Base-by-base conservation (phyloP, 306 rosid genomes). In the Fagus sylvatica region DNA sequence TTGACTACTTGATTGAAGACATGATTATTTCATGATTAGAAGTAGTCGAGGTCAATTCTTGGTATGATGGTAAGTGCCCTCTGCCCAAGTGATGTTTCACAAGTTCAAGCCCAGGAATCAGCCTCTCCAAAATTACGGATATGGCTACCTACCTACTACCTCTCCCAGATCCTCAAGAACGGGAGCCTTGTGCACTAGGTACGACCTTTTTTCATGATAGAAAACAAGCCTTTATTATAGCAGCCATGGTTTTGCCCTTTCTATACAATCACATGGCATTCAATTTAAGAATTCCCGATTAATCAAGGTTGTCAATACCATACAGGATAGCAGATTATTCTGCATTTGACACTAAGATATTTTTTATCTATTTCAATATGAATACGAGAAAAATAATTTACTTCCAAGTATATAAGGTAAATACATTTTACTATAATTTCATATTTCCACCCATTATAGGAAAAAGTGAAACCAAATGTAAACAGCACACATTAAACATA, bases 321-420 rank as follows among this genome's bases (percentile, higher is more conserved):
- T 17, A 55, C 32, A 0, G 0, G 0, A 3, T 19, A 55, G 10
- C 2, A 55, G 8, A 8, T 7, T 55, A 5, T 2, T 55, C 61
- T 0, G 0, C 28, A 19, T 6, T n/a, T 19, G 13, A 55, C 1
- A 22, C 13, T 55, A 5, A 7, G 0, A 2, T 6, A n/a, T 19
- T n/a, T 22, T 55, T 22, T 0, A 22, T 55, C 33, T 0, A 55
- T 55, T 22, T 55, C 8, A 7, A 2, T 2, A 55, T n/a, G 61
- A 0, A 7, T 55, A 10, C 10, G 28, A 17, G 61, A 55, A 8
- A 3, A 19, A 19, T 7, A 19, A n/a, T 22, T 48, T 48, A 48
- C 53, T 48, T 48, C 53, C 53, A 22, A 7, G 33, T 19, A 10
- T 10, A 0, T 55, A 55, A 55, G n/a, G 61, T 7, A 17, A 19